Evolutionary conservation across 2,329 filamentous ascomycete species (phyloP), one percentile per base, ranked within the genome.

Genomic region (Nothophaeocryptopus gaeumannii): DNA sequence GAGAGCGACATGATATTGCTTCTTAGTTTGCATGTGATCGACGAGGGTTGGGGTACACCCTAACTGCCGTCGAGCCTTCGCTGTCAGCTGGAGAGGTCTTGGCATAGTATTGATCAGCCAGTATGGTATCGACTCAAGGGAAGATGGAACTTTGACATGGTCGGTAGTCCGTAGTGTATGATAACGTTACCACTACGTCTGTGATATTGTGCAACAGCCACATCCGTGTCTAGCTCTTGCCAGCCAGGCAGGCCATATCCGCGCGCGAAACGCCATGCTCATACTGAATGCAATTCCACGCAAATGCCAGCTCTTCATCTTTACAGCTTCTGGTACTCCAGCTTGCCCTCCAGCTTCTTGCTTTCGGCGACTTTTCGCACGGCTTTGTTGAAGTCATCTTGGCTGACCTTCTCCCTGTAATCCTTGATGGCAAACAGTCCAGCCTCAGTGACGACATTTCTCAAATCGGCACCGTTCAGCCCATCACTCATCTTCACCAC

Each of bases 401-500:
- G 93, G 74, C 88, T 97, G 73, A 99, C 88, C 10, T 90, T 84
- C 64, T 99, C 93, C 55, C 95, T 80, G 71, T 97, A 96, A 67
- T 96, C 93, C 74, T 97, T 97, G 81, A 99, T 99, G 37, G 93
- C 91, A 71, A 96, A 97, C 34, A 99, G 76, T 57, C 93, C 93
- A 60, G 93, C 93, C 79, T 99, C 93, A 11, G 93, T 99, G 45
- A 99, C 91, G 45, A 99, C 91, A 68, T 99, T 99, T 67, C 93
- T 81, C 77, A 99, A 74, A 82, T 99, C 93, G 43, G 93, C 93
- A 68, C 93, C 93, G 73, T 99, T 99, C 64, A 99, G 81, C 26
- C 92, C 91, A 67, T 99, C 93, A 63, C 91, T 96, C 93, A 99
- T 99, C 84, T 99, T 99, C 61, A 99, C 93, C 53, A 99, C 90